Base-by-base conservation (phyloP, 768 basidiomycete genomes). In the Pleurotus citrinopileatus region DNA sequence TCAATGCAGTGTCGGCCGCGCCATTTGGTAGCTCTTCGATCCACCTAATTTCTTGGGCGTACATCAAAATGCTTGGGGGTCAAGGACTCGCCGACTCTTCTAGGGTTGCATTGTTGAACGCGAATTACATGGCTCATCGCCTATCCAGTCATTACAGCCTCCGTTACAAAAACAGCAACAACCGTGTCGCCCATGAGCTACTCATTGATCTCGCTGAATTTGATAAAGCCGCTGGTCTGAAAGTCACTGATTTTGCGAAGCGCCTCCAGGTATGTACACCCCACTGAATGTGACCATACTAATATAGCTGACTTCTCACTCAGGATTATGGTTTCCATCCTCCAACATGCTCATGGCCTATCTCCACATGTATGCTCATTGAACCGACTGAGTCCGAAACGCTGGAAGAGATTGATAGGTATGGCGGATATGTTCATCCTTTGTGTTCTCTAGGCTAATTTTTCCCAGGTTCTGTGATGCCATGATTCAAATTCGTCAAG, bases 31-130 rank as follows among this genome's bases (percentile, higher is more conserved):
- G 93, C 59, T 91, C 97, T 2, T 95, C 93, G 5, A 94, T 99
- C 63, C 86, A 91, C 43, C 79, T 95, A 57, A 98, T 98, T 63
- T 98, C 95, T 0, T 98, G 96, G 95, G 96, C 97, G 10, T 99
- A 97, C 70, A 92, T 97, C 79, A 96, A 91, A 75, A 98, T 99
- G 97, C 83, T 99, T n/a, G 97, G 97, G 23, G 96, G 95, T 6
- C 74, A 83, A 53, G 97, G 97, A 5, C 81, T 99, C 23, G 81
- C 84, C 20, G 81, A 93, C 55, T 86, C 94, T 0, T 90, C 94
- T 2, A 90, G 89, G 61, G 72, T 91, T 26, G 93, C 97, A 1
- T 79, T 99, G 26, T 80, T 99, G 38, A 98, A 87, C 64, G 97
- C 97, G 45, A 99, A 99, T 70, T 99, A 98, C 70, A 97, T 98